Conservation (phyloP, 352 stramenopile genomes). For the Elongisporangium anandrum region DNA sequence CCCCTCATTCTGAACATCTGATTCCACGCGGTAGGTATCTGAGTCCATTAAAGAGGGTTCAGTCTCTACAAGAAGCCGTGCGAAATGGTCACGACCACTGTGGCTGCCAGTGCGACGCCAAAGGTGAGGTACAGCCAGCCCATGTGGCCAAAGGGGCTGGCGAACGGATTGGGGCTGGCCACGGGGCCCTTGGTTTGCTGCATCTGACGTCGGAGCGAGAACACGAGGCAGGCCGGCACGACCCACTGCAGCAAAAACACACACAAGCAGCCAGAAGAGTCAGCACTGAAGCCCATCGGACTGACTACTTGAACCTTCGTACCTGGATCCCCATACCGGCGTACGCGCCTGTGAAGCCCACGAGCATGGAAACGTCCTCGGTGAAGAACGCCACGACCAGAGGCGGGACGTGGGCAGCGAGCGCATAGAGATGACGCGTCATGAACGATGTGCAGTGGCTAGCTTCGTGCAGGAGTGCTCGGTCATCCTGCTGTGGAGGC, state of each 20-base stretch:
- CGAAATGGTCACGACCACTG: slow-evolving; percentile 73
- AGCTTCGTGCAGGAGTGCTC: slow-evolving; percentile 11
- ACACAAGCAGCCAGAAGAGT: slow-evolving; percentile 4
- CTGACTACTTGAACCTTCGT: slow-evolving; percentile 22
- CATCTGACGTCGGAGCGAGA: slow-evolving; percentile 51
- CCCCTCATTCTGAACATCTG: not conserved
- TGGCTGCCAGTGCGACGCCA: slow-evolving; percentile 43
- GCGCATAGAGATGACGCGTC: slow-evolving; percentile 55
- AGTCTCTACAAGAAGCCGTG: slow-evolving; percentile 34
- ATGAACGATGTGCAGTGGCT: slow-evolving; percentile 29
- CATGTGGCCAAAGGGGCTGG: slow-evolving; percentile 62
- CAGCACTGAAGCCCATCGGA: slow-evolving; percentile 14
- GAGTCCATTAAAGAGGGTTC: not conserved
- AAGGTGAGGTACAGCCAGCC: slow-evolving; percentile 73
- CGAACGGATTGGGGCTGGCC: slow-evolving; percentile 58
- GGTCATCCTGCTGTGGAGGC: slow-evolving; percentile 11
- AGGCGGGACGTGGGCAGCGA: slow-evolving; percentile 70
- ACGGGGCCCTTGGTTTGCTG: slow-evolving; percentile 12
- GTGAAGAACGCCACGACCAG: slow-evolving; percentile 84
- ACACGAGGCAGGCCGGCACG: slow-evolving; percentile 75
- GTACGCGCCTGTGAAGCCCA: slow-evolving; percentile 84
- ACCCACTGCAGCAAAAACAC: slow-evolving; percentile 50
- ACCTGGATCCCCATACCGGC: slow-evolving; percentile 84
- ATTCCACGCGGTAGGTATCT: not conserved
- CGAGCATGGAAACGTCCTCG: slow-evolving; percentile 86